phyloP scores from a whole-genome alignment of 306 rosid species.

The Acmispon strigosus region DNA sequence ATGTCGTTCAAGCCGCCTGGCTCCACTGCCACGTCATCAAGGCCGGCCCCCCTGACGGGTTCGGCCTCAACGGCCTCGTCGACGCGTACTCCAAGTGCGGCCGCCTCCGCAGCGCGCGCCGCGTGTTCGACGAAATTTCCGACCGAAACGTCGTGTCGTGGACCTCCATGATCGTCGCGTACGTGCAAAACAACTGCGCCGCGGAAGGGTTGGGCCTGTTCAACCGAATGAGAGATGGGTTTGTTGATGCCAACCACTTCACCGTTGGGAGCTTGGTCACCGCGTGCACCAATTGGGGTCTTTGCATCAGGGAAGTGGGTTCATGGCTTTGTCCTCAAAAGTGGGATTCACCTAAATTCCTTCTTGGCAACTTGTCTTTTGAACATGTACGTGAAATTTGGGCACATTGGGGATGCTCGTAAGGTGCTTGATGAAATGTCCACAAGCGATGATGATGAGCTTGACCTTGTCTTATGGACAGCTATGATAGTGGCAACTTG shows the following conservation, averaged over 20 bases:
- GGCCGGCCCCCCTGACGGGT: slow-evolving; percentile 36
- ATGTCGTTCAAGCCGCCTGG: slow-evolving; percentile 31
- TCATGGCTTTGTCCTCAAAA: neutral
- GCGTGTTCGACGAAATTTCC: slow-evolving; percentile 45
- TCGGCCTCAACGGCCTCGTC: slow-evolving; percentile 46
- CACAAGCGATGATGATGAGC: slow-evolving; percentile 15
- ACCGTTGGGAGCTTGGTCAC: slow-evolving; percentile 50
- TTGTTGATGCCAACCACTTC: slow-evolving; percentile 46
- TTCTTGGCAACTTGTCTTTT: slow-evolving; percentile 47
- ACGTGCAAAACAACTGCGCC: slow-evolving; percentile 60
- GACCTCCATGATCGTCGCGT: slow-evolving; percentile 74
- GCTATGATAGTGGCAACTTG: slow-evolving; percentile 72
- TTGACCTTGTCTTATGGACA: slow-evolving; percentile 58
- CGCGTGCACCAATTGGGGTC: slow-evolving; percentile 50
- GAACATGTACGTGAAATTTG: slow-evolving; percentile 68
- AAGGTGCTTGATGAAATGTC: neutral
- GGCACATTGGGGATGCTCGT: slow-evolving; percentile 53
- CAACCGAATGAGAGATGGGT: slow-evolving; percentile 59
- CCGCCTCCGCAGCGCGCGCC: slow-evolving; percentile 17
- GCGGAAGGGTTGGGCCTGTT: slow-evolving; percentile 47
- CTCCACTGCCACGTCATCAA: slow-evolving; percentile 55
- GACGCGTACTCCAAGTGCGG: slow-evolving; percentile 55
- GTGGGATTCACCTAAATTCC: slow-evolving; percentile 30
- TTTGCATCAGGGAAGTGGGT: slow-evolving; percentile 33
- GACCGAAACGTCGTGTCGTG: slow-evolving; percentile 57